Percentiles rank a stretch among this genome's conserved stretches.
These are phyloP conservation scores for Chaetomidium leptoderma DNA, from an alignment of 495 filamentous ascomycete species.

Conservation along the genomic window DNA sequence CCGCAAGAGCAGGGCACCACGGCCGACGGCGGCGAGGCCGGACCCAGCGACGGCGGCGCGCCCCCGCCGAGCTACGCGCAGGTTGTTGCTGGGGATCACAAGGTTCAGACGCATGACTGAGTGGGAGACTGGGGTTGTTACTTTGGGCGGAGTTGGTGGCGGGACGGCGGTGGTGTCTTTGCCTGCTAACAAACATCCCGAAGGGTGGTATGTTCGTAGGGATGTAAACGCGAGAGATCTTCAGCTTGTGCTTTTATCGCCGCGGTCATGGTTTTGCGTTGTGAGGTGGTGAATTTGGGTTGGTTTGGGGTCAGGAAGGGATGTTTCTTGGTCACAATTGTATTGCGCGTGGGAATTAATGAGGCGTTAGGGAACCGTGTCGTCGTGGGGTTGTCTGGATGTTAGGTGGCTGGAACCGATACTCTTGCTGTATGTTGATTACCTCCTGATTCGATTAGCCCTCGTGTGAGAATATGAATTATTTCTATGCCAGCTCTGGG, in stretches of 20 bases:
- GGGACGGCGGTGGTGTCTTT: no score
- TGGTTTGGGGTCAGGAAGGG: background rate
- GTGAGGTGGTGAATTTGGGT: background rate
- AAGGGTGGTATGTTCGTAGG: no score
- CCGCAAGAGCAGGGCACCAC: constrained; percentile 38
- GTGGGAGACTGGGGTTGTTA: constrained; percentile 20
- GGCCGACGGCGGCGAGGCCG: constrained; percentile 20
- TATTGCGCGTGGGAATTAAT: background rate
- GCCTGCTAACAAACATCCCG: no score
- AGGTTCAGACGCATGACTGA: constrained; percentile 74
- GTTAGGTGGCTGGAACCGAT: background rate
- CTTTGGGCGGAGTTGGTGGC: no score
- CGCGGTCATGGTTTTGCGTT: background rate
- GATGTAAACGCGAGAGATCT: background rate
- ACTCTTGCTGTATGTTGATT: no score
- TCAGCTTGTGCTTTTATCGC: background rate
- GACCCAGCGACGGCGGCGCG: constrained; percentile 26
- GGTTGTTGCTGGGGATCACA: constrained; percentile 81
- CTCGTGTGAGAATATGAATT: no score
- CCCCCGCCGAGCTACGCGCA: constrained; percentile 73
- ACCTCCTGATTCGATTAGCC: no score
- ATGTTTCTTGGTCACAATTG: background rate
- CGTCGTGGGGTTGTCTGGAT: background rate
- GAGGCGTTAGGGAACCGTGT: background rate
- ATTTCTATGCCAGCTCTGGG: no score